Base-by-base conservation (phyloP, 2,329 filamentous ascomycete genomes). In the Aspergillus awamori region DNA sequence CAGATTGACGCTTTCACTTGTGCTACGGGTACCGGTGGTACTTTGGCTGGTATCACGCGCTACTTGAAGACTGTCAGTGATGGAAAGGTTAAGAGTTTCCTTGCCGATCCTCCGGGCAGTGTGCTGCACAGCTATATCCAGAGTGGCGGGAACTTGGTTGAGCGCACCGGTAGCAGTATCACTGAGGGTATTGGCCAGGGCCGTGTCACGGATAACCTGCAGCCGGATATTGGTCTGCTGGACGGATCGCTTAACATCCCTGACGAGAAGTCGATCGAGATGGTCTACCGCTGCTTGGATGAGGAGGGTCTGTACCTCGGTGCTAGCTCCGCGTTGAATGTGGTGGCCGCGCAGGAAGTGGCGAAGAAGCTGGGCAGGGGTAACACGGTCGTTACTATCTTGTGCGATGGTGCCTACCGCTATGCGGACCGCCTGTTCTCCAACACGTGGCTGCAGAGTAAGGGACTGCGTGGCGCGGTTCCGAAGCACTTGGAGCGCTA, bases 111-210 rank as follows among this genome's bases (percentile, higher is more conserved):
- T 2, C 95, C 95, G 0, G 95, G 95, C 63, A 93, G 89, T 69
- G 93, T 98, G 45, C 85, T 99, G 72, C 93, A 97, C 81, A 92
- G 90, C 63, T 98, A 97, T 81, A 89, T 99, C 68, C 85, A 86
- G 62, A 93, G 89, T 15, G 93, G 93, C 11, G 93, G 93, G 41
- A 89, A 90, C 74, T 82, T 98, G 58, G 82, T 82, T n/a, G 94
- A 97, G 73, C 85, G 95, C 54, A 81, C 82, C 2, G 95, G 95
- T 8, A 89, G 90, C 58, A 95, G 90, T 72, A 98, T 99, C 79
- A 99, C 95, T 2, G 95, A 99, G 80, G 95, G 95, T 24, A 99
- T 99, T 71, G 95, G 95, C 20, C 95, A 98, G 81, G 95, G 95
- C 39, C 90, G 95, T 56, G 86, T 99, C 55, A 99, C 95, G n/a